These are phyloP conservation scores for Arthrocladium fulminans DNA, from an alignment of 2,329 filamentous ascomycete species.

Conservation along the genomic window DNA sequence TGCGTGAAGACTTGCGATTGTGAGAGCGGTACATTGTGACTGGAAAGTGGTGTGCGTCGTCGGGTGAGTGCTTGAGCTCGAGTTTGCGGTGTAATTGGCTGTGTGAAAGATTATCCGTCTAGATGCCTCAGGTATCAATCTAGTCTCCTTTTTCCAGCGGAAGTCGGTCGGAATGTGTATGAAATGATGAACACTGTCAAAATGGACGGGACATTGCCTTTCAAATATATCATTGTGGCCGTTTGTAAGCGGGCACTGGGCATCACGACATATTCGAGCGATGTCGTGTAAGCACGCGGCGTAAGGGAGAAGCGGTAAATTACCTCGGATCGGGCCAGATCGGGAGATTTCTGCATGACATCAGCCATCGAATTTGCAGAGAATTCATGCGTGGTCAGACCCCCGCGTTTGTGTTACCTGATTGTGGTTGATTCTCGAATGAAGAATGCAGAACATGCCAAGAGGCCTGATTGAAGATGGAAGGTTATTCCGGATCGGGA, in stretches of 20 bases:
- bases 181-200: too few relatives aligned
- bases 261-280: neutral
- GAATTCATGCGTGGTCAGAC: too few relatives aligned
- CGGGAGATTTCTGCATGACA: neutral
- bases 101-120: too few relatives aligned
- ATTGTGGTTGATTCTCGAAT: too few relatives aligned
- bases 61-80: neutral
- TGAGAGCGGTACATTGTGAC: neutral
- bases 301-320: neutral
- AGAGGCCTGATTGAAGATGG: too few relatives aligned
- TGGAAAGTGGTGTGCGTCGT: neutral
- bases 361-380: too few relatives aligned
- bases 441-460: too few relatives aligned
- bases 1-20: conserved; percentile 4
- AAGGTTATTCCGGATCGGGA: too few relatives aligned
- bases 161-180: too few relatives aligned
- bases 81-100: neutral
- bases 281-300: neutral
- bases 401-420: too few relatives aligned
- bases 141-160: too few relatives aligned
- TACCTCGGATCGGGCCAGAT: neutral
- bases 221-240: neutral
- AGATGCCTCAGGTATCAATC: too few relatives aligned
- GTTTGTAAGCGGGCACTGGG: neutral
- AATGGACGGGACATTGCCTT: neutral